A percentile compares a stretch with the other conserved stretches of the same genome.
Evolutionary conservation across 2,329 filamentous ascomycete genomes (phyloP).

Genomic region (Botryotinia globosa): DNA sequence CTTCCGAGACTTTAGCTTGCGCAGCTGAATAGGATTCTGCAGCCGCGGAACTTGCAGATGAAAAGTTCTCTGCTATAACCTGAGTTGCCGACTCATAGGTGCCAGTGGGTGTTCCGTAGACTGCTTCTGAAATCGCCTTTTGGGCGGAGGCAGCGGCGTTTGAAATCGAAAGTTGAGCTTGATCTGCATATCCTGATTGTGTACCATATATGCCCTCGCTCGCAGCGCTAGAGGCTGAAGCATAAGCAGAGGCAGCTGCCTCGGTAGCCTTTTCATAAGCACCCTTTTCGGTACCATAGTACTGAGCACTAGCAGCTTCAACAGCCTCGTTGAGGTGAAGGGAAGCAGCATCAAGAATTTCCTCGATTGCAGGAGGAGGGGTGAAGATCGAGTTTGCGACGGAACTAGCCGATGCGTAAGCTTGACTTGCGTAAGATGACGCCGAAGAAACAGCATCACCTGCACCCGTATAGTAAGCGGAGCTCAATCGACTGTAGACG

Average conservation of each 20-base stretch:
- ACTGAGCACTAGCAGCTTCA: constrained; percentile 54
- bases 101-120: constrained; percentile 53
- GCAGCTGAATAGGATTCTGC: constrained; percentile 23
- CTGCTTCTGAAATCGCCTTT: constrained; percentile 52
- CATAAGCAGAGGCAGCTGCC: constrained; percentile 52
- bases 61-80: constrained; percentile 26
- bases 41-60: constrained; percentile 26
- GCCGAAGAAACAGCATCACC: constrained; percentile 44
- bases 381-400: constrained; percentile 52
- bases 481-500: constrained; percentile 68
- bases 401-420: constrained; percentile 44
- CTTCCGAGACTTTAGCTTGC: constrained; percentile 24
- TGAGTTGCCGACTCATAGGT: constrained; percentile 29
- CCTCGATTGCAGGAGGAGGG: constrained; percentile 55
- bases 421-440: constrained; percentile 51
- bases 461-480: constrained; percentile 67
- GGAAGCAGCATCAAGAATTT: constrained; percentile 54
- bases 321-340: constrained; percentile 57
- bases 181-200: constrained; percentile 50
- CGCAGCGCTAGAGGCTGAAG: constrained; percentile 47
- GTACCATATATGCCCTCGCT: constrained; percentile 56
- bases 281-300: constrained; percentile 56
- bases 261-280: constrained; percentile 52
- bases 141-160: constrained; percentile 55
- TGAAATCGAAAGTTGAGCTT: constrained; percentile 51